These are phyloP conservation scores for Tephrocybe sp. DNA, from an alignment of 768 basidiomycete species.

Conservation along the genomic window DNA sequence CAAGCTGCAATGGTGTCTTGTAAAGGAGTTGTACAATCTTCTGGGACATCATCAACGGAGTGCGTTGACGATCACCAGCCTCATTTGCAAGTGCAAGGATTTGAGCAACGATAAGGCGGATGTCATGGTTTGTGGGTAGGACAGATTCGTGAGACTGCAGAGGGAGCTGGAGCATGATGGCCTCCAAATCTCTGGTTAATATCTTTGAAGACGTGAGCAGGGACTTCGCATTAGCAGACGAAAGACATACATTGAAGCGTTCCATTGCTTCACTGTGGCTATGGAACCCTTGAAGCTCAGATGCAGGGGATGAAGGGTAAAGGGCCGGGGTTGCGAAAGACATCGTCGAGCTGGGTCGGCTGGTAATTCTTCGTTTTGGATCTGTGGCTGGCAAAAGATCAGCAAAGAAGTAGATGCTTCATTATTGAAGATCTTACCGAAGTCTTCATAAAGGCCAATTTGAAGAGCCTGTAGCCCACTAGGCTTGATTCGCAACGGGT, in stretches of 20 bases:
- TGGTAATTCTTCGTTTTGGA: slow-evolving; percentile 54
- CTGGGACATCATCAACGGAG: slow-evolving; percentile 91
- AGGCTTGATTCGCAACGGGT: slow-evolving; percentile 82
- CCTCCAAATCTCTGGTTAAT: slow-evolving; percentile 71
- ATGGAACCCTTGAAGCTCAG: slow-evolving; percentile 54
- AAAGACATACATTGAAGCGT: slow-evolving; percentile 66
- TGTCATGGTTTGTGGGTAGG: slow-evolving; percentile 82
- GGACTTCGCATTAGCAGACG: slow-evolving; percentile 1
- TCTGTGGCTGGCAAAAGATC: slow-evolving; percentile 43
- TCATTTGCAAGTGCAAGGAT: slow-evolving; percentile 81
- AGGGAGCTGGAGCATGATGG: slow-evolving; percentile 73
- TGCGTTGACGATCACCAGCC: slow-evolving; percentile 78
- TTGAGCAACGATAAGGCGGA: slow-evolving; percentile 82
- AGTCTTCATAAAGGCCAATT: slow-evolving; percentile 92
- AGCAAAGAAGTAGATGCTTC: not conserved
- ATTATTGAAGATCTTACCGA: slow-evolving; percentile 47
- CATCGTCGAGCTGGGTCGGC: slow-evolving; percentile 71
- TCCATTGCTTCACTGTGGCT: slow-evolving; percentile 87
- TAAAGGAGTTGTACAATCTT: slow-evolving; percentile 95
- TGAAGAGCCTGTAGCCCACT: slow-evolving; percentile 83
- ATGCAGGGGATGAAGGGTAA: slow-evolving; percentile 63
- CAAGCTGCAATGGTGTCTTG: slow-evolving; percentile 83
- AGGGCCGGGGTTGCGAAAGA: slow-evolving; percentile 55
- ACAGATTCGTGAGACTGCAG: slow-evolving; percentile 60
- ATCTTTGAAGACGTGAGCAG: slow-evolving; percentile 26